Percentiles rank a stretch among this genome's conserved stretches.
phyloP scores from a whole-genome alignment of 257 asterid species.

The Solanum raphanifolium region DNA sequence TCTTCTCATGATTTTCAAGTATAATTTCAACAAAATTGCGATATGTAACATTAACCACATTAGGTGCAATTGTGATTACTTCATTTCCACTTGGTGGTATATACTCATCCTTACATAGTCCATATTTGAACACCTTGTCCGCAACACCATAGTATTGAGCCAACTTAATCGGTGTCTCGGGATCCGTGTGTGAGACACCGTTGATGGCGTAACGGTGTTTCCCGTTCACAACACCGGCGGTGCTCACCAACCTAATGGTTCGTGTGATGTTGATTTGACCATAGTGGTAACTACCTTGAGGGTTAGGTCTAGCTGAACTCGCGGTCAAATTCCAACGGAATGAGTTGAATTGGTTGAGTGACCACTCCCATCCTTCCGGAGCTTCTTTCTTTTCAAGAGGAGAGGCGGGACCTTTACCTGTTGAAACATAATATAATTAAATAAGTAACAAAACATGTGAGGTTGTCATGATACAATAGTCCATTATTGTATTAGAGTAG shows the following conservation, averaged over 20 bases:
- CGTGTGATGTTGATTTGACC: neutral
- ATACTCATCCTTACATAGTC: neutral
- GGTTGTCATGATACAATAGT: neutral
- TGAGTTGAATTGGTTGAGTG: neutral
- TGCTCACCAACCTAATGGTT: neutral
- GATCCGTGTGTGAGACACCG: neutral
- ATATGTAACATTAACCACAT: neutral
- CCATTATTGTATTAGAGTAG: neutral
- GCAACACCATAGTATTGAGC: neutral
- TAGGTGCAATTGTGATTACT: neutral
- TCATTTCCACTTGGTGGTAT: neutral
- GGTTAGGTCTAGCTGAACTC: conserved; percentile 4
- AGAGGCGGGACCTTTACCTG: neutral
- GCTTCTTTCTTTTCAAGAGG: neutral
- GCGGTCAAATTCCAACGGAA: conserved; percentile 1
- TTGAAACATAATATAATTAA: neutral
- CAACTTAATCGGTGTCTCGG: neutral
- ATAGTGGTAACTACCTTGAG: neutral
- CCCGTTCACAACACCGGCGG: neutral
- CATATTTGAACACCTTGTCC: conserved; percentile 1
- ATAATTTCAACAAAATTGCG: conserved; percentile 1
- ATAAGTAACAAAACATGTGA: neutral
- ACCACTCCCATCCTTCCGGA: conserved; percentile 1
- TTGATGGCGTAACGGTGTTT: neutral
- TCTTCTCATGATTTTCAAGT: neutral